Base-by-base conservation (phyloP, 2,329 filamentous ascomycete genomes). In the Apiospora sp. region DNA sequence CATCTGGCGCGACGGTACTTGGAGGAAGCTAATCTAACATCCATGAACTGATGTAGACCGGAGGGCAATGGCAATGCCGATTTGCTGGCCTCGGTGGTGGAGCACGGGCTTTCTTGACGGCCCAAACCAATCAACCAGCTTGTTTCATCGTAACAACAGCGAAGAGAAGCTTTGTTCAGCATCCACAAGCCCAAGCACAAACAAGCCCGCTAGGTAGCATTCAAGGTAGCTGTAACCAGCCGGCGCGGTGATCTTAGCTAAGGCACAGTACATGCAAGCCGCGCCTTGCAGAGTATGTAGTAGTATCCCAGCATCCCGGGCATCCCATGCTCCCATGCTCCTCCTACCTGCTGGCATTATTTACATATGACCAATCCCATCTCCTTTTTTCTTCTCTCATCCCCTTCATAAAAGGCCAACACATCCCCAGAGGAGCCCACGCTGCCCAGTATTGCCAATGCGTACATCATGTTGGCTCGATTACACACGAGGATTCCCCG, bases 381-480 rank as follows among this genome's bases (percentile, higher is more conserved):
- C 58, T 64, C 58, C 58, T 37, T 61, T 37, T 61, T 61, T 3
- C 13, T 13, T 19, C 51, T n/a, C 30, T 37, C 16, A 30, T 34
- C 58, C 14, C 58, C 58, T 64, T 64, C 58, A 41, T 41, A 64
- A 64, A 64, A 64, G 34, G 13, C 19, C 58, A 64, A 41, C 58
- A 12, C 58, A 64, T 41, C 58, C 10, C 58, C 58, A n/a, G 46
- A 22, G n/a, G 58, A 41, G 58, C 41, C 34, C 34, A 22, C 58
- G 34, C 41, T 22, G 58, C 22, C 58, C 58, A n/a, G 34, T 34
- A 41, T 64, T 64, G 22, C 58, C 58, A 70, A 73, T 73, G 72
- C 48, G 34, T 41, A 58, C 71, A 73, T 49, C 27, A 73, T 73
- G 71, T 61, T 73, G 49, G 58, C 27, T 24, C 58, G 58, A 46